These are phyloP conservation scores for Cercospora citrullina DNA, from an alignment of 2,329 filamentous ascomycete genomes.

Conservation along the genomic window DNA sequence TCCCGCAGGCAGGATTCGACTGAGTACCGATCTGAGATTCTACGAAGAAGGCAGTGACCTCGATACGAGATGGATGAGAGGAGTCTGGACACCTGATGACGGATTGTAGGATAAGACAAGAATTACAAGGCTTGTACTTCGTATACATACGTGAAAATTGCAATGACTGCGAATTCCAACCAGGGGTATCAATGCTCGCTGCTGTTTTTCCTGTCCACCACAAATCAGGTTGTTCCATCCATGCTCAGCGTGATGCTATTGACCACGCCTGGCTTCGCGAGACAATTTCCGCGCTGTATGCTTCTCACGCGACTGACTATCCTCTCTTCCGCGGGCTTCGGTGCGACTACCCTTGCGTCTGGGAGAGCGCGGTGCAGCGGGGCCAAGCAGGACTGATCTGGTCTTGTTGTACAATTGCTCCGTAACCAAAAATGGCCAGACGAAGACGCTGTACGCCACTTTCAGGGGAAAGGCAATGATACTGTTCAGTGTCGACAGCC, in stretches of 20 bases:
- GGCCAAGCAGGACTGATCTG: constrained; percentile 29
- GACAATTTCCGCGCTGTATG: neutral
- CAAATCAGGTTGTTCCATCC: neutral
- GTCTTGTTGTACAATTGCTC: constrained; percentile 31
- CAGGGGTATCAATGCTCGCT: neutral
- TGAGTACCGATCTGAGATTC: constrained; percentile 48
- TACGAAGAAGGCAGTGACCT: constrained; percentile 40
- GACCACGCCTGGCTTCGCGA: constrained; percentile 1
- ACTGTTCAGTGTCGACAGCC: constrained; percentile 24
- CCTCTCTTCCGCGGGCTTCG: constrained; percentile 6
- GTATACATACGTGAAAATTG: neutral
- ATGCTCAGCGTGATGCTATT: neutral
- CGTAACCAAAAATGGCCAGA: constrained; percentile 26
- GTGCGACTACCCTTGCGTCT: constrained; percentile 6
- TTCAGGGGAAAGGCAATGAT: constrained; percentile 25
- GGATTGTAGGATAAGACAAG: constrained; percentile 26
- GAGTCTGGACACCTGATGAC: constrained; percentile 42
- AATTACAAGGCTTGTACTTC: neutral
- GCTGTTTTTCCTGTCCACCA: neutral
- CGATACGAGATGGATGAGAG: constrained; percentile 42
- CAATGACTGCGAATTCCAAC: neutral
- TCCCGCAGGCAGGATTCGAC: constrained; percentile 40
- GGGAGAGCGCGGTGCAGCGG: constrained; percentile 13
- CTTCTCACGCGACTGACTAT: constrained; percentile 13
- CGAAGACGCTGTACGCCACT: constrained; percentile 22